Conservation (phyloP, 352 stramenopile genomes). For the Pythium aquatile region DNA sequence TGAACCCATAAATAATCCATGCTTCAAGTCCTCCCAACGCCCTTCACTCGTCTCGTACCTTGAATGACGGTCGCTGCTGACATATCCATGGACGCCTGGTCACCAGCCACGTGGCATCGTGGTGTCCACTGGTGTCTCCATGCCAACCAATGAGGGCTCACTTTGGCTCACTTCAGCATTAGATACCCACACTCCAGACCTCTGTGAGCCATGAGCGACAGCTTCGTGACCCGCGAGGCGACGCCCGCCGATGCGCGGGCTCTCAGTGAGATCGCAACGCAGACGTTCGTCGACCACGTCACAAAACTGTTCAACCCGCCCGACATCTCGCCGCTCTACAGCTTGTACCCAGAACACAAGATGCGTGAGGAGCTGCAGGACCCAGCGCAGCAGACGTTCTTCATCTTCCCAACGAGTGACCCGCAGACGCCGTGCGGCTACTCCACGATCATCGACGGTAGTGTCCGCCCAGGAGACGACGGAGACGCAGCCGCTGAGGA, state of each 20-base stretch:
- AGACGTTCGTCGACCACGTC: constrained; percentile 33
- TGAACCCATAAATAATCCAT: no score
- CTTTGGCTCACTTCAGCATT: background rate
- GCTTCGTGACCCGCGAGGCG: constrained; percentile 17
- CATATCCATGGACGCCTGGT: no score
- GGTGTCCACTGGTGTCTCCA: no score
- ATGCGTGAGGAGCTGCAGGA: constrained; percentile 26
- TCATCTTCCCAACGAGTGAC: constrained; percentile 22
- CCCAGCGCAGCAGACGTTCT: constrained; percentile 22
- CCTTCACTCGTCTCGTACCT: no score
- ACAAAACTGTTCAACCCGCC: constrained; percentile 19
- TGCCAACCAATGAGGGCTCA: no score
- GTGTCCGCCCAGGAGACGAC: constrained; percentile 29
- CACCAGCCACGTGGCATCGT: no score
- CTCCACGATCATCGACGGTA: constrained; percentile 28
- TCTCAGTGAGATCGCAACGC: constrained; percentile 29
- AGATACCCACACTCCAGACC: background rate
- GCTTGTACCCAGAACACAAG: constrained; percentile 20
- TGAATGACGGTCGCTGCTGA: no score
- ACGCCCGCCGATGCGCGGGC: constrained; percentile 20
- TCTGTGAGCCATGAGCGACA: background rate
- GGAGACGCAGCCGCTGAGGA: constrained; percentile 6
- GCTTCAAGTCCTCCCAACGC: no score
- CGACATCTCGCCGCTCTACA: constrained; percentile 15
- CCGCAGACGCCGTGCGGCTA: constrained; percentile 20